Conservation (phyloP, 139 green algal genomes). For the Tetratostichococcus sp. region DNA sequence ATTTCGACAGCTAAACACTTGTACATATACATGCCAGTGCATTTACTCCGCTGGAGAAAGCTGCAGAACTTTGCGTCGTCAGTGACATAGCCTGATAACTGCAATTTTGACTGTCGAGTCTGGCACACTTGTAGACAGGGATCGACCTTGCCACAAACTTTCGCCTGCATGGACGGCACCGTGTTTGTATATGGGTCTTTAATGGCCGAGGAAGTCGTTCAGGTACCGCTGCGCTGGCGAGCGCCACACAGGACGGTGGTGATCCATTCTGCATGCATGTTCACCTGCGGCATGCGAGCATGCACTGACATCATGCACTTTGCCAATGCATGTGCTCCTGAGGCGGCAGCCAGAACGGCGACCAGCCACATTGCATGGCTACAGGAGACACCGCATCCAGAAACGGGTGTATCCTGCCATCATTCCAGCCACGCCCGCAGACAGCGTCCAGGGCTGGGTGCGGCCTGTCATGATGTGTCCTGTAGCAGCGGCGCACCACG, state of each 20-base stretch:
- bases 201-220: constrained; percentile 29
- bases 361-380: constrained; percentile 48
- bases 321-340: constrained; percentile 56
- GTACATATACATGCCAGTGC: too few relatives aligned
- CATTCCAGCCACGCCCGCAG: constrained; percentile 10
- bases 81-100: too few relatives aligned
- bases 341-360: constrained; percentile 30
- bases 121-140: too few relatives aligned
- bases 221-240: neutral
- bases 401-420: constrained; percentile 60
- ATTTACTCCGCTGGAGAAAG: too few relatives aligned
- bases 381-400: constrained; percentile 49
- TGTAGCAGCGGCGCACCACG: too few relatives aligned
- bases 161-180: neutral
- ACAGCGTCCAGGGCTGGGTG: constrained; percentile 38
- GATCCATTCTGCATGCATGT: neutral
- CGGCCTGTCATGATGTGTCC: neutral
- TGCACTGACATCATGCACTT: too few relatives aligned
- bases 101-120: too few relatives aligned
- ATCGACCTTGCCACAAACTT: too few relatives aligned
- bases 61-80: too few relatives aligned
- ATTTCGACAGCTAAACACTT: too few relatives aligned
- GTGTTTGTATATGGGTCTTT: constrained; percentile 54
- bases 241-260: too few relatives aligned
- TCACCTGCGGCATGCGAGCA: too few relatives aligned